Evolutionary conservation across 805 yeast species (phyloP).

Genomic region (Candida ulmi): DNA sequence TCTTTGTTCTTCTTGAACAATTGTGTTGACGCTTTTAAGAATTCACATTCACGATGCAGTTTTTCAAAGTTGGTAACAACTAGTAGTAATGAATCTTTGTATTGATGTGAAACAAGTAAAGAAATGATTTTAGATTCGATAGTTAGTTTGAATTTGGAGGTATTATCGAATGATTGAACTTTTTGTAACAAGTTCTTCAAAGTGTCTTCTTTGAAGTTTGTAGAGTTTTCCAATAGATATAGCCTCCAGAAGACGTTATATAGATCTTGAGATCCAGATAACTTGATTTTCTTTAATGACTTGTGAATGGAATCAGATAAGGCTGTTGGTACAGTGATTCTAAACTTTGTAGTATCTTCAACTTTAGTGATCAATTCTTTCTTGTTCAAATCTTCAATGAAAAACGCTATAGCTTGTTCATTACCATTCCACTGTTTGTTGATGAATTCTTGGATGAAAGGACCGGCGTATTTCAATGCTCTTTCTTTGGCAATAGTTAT

Average conservation of each 20-base stretch:
- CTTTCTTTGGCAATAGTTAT: slow-evolving; percentile 38
- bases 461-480: slow-evolving; percentile 36
- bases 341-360: slow-evolving; percentile 11
- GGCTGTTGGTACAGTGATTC: slow-evolving; percentile 12
- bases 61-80: slow-evolving; percentile 11
- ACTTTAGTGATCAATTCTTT: slow-evolving; percentile 16
- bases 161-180: slow-evolving; percentile 1
- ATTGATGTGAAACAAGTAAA: slow-evolving; percentile 6
- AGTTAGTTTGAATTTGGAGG: slow-evolving; percentile 10
- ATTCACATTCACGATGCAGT: slow-evolving; percentile 14
- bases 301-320: slow-evolving; percentile 7
- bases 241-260: slow-evolving; percentile 49
- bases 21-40: slow-evolving; percentile 15
- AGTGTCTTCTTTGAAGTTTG: slow-evolving; percentile 20
- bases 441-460: slow-evolving; percentile 44
- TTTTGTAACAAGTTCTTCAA: slow-evolving; percentile 4
- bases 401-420: slow-evolving; percentile 34
- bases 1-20: slow-evolving; percentile 7
- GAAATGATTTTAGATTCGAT: slow-evolving; percentile 14
- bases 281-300: slow-evolving; percentile 3
- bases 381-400: slow-evolving; percentile 32
- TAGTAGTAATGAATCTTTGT: slow-evolving; percentile 1
- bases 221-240: slow-evolving; percentile 33
- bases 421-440: slow-evolving; percentile 34
- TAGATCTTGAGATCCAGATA: slow-evolving; percentile 14